Percentiles rank a stretch among this genome's conserved stretches.
phyloP scores from a whole-genome alignment of 352 stramenopile genomes.

The Pythium aquatile region DNA sequence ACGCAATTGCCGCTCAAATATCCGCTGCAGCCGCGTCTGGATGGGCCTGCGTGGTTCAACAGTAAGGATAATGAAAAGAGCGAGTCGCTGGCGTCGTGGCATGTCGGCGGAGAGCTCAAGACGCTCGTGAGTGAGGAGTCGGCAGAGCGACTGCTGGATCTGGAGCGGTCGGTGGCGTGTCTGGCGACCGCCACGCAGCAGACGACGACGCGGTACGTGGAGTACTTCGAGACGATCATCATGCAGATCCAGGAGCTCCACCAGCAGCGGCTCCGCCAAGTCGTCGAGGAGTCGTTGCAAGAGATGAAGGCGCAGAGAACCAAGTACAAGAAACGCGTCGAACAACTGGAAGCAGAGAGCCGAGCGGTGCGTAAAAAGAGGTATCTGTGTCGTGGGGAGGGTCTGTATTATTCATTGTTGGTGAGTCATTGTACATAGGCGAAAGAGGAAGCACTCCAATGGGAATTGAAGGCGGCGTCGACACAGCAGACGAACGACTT shows the following conservation, averaged over 20 bases:
- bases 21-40: slow-evolving; percentile 21
- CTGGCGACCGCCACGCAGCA: slow-evolving; percentile 32
- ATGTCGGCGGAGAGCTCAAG: slow-evolving; percentile 34
- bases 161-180: slow-evolving; percentile 41
- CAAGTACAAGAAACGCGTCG: slow-evolving; percentile 46
- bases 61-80: not conserved
- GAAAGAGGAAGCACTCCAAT: slow-evolving; percentile 31
- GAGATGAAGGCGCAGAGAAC: slow-evolving; percentile 51
- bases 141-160: slow-evolving; percentile 28
- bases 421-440: slow-evolving; percentile 15
- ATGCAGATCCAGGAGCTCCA: slow-evolving; percentile 55
- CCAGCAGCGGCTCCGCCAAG: slow-evolving; percentile 48
- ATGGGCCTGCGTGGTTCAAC: slow-evolving; percentile 11
- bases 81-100: slow-evolving; percentile 32
- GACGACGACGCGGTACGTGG: slow-evolving; percentile 36
- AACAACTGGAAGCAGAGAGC: slow-evolving; percentile 38
- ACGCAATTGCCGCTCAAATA: slow-evolving; percentile 30
- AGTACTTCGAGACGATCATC: slow-evolving; percentile 45
- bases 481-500: slow-evolving; percentile 19
- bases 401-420: not conserved
- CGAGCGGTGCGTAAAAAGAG: not conserved
- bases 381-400: not conserved
- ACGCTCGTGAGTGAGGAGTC: slow-evolving; percentile 29
- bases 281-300: slow-evolving; percentile 47
- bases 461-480: slow-evolving; percentile 30